Conservation (phyloP, 2,329 filamentous ascomycete species). For the Zasmidium citrigriseum region DNA sequence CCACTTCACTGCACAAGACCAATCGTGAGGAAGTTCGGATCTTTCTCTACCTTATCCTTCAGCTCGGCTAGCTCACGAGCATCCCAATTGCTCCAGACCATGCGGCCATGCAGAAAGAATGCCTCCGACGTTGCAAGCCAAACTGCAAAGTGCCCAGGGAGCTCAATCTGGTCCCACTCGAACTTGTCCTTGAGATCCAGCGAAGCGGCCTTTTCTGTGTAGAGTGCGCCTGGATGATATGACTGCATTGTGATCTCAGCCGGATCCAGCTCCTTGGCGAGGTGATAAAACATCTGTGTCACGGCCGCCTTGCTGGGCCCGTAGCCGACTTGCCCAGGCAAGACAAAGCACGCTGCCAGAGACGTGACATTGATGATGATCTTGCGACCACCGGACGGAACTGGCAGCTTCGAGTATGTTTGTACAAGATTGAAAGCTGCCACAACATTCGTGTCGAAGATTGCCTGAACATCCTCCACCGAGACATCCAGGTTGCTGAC, state of each 20-base stretch:
- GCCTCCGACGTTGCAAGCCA: slow-evolving; percentile 44
- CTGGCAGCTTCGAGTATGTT: slow-evolving; percentile 38
- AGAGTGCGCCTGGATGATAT: slow-evolving; percentile 16
- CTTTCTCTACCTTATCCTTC: slow-evolving; percentile 15
- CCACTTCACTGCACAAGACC: slow-evolving; percentile 15
- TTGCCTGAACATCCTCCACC: slow-evolving; percentile 35
- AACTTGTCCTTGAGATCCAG: slow-evolving; percentile 3
- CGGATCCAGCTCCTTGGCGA: slow-evolving; percentile 3
- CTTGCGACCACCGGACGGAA: slow-evolving; percentile 17
- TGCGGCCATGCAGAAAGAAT: slow-evolving; percentile 41
- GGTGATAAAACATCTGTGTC: slow-evolving; percentile 8
- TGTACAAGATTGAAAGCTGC: slow-evolving; percentile 38
- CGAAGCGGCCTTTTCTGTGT: slow-evolving; percentile 1
- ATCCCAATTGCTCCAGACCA: slow-evolving; percentile 28
- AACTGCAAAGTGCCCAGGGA: slow-evolving; percentile 35
- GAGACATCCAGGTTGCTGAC: slow-evolving; percentile 30
- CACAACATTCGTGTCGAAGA: slow-evolving; percentile 37
- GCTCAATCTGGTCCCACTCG: slow-evolving; percentile 20
- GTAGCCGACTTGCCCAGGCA: slow-evolving; percentile 14
- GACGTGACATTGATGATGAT: slow-evolving; percentile 40
- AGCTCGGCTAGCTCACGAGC: slow-evolving; percentile 22
- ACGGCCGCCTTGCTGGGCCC: slow-evolving; percentile 17
- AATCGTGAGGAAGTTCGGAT: slow-evolving; percentile 24
- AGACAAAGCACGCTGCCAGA: slow-evolving; percentile 34
- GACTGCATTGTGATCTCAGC: slow-evolving; percentile 6